phyloP scores from a whole-genome alignment of 192 early-diverging fungal species.

The Blastocladiella britannica region DNA sequence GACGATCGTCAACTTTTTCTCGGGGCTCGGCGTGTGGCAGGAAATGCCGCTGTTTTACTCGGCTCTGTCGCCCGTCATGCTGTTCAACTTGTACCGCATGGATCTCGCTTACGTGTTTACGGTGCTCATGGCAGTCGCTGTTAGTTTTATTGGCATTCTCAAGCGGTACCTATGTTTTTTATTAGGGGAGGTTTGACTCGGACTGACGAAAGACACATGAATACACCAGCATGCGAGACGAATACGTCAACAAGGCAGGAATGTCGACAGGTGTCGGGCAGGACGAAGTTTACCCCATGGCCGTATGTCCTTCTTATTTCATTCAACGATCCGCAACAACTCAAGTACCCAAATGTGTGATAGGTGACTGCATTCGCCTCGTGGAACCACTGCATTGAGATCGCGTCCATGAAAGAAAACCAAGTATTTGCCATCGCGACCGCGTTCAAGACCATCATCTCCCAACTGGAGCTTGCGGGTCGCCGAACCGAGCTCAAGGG shows the following conservation, averaged over 20 bases:
- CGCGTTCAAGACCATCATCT: not conserved
- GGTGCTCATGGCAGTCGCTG: not conserved
- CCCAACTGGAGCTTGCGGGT: not conserved
- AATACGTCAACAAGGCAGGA: not conserved
- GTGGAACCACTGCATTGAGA: not conserved
- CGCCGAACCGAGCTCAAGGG: no score
- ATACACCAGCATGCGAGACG: not conserved
- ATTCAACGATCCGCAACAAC: no score
- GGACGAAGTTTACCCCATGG: not conserved
- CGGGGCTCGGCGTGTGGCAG: not conserved
- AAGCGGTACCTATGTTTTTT: not conserved
- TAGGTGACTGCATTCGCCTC: no score
- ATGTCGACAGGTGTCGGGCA: not conserved
- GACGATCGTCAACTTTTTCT: not conserved
- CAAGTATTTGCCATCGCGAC: not conserved
- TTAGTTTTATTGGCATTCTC: not conserved
- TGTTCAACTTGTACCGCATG: not conserved
- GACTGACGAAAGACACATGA: not conserved
- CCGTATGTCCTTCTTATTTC: not conserved
- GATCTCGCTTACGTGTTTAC: not conserved
- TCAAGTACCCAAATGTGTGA: no score
- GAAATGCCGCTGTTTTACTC: not conserved
- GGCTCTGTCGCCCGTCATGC: not conserved
- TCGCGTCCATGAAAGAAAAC: not conserved
- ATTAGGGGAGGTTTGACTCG: no score